Percentiles rank a stretch among this genome's conserved stretches.
Conservation (phyloP, 495 filamentous ascomycete genomes). For the Oidiodendron maius region DNA sequence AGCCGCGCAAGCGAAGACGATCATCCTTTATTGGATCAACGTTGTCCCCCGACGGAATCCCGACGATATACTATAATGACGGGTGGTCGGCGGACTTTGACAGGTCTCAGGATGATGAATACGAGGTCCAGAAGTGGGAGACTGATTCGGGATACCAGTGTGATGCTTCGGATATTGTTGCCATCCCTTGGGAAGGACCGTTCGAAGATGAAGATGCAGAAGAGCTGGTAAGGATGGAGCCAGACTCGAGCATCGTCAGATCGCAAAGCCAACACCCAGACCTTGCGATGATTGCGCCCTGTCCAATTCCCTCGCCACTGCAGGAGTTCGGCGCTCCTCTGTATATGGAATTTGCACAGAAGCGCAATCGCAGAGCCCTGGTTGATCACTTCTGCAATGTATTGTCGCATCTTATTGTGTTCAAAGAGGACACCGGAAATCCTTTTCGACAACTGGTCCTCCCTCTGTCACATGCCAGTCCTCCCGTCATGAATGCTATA, state of each 20-base stretch:
- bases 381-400: constrained; percentile 61
- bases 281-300: constrained; percentile 40
- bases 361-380: constrained; percentile 46
- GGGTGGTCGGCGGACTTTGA: constrained; percentile 20
- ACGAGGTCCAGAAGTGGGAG: constrained; percentile 17
- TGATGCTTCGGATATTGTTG: constrained; percentile 6
- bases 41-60: constrained; percentile 3
- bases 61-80: constrained; percentile 11
- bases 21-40: constrained; percentile 14
- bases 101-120: background rate
- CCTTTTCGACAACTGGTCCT: constrained; percentile 57
- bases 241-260: constrained; percentile 4
- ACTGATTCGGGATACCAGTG: constrained; percentile 6
- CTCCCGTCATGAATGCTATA: constrained; percentile 51
- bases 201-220: constrained; percentile 12
- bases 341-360: constrained; percentile 50
- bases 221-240: constrained; percentile 13
- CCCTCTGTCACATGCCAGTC: constrained; percentile 45
- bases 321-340: constrained; percentile 44
- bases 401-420: constrained; percentile 55
- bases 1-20: constrained; percentile 47
- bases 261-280: constrained; percentile 21
- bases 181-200: constrained; percentile 7
- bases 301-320: constrained; percentile 36
- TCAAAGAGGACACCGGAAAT: constrained; percentile 57